These are phyloP conservation scores for Xylariaceae sp. DNA, from an alignment of 2,329 filamentous ascomycete species.

Conservation along the genomic window DNA sequence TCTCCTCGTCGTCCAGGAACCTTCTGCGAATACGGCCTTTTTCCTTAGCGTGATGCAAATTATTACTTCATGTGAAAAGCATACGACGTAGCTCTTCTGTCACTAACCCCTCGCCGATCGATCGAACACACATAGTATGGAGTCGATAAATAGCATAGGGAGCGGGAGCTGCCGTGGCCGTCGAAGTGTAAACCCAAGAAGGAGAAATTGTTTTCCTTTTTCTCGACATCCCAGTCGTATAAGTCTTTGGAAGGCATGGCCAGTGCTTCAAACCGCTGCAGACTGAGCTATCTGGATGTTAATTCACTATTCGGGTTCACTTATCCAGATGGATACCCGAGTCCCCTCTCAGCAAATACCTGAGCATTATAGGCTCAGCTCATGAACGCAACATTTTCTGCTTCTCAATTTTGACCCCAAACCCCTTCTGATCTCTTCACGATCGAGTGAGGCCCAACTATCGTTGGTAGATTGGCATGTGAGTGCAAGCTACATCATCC, in stretches of 20 bases:
- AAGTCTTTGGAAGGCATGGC: too few species aligned
- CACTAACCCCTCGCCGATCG: neutral
- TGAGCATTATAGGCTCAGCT: neutral
- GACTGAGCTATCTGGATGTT: too few species aligned
- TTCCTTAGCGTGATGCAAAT: neutral
- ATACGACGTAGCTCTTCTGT: neutral
- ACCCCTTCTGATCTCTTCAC: neutral
- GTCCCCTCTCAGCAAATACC: neutral
- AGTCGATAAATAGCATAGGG: neutral
- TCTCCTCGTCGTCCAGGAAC: neutral
- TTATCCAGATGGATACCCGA: too few species aligned
- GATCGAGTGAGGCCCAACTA: neutral
- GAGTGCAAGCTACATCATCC: conserved; percentile 1
- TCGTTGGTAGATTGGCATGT: neutral
- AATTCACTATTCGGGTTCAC: too few species aligned
- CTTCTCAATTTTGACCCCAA: neutral
- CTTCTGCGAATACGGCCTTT: neutral
- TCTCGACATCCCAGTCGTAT: neutral
- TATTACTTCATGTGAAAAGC: neutral
- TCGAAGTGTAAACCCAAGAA: neutral
- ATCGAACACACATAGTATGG: neutral
- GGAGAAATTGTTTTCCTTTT: neutral
- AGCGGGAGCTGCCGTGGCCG: conserved; percentile 5
- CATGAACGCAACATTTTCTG: neutral
- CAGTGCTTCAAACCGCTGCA: too few species aligned